These are phyloP conservation scores for Corymbia maculata DNA, from an alignment of 345 rosid species.

Conservation along the genomic window DNA sequence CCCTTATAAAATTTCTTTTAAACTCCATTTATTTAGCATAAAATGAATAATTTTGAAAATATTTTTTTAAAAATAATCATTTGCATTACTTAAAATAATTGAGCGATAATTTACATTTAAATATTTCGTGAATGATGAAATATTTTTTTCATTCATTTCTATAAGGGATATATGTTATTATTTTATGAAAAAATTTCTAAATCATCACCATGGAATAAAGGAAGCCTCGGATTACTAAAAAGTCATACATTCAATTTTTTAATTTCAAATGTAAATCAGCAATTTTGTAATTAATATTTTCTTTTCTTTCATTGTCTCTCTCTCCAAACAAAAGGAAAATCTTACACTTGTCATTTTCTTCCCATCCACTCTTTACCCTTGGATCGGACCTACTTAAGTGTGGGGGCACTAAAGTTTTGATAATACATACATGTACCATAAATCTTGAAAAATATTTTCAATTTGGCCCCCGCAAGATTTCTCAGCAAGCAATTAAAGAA, in stretches of 20 bases:
- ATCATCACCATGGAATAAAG: neutral
- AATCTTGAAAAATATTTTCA: neutral
- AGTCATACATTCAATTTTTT: neutral
- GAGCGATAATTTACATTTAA: neutral
- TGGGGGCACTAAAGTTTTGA: neutral
- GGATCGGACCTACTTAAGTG: neutral
- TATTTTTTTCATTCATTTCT: neutral
- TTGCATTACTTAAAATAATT: no score
- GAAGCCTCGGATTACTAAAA: neutral
- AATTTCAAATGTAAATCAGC: neutral
- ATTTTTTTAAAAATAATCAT: neutral
- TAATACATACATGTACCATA: neutral
- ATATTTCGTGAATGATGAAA: neutral
- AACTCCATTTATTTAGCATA: no score
- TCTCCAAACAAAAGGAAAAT: neutral
- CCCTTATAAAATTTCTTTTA: neutral
- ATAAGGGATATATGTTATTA: neutral
- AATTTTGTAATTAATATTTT: neutral
- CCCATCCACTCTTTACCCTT: neutral
- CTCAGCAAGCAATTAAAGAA: neutral
- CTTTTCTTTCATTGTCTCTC: neutral
- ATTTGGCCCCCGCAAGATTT: neutral
- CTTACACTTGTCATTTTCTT: neutral
- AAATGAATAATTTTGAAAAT: neutral
- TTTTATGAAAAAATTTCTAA: neutral